Evolutionary conservation across 2,329 filamentous ascomycete species (phyloP).

Genomic region (Mycosphaerella arachidis): DNA sequence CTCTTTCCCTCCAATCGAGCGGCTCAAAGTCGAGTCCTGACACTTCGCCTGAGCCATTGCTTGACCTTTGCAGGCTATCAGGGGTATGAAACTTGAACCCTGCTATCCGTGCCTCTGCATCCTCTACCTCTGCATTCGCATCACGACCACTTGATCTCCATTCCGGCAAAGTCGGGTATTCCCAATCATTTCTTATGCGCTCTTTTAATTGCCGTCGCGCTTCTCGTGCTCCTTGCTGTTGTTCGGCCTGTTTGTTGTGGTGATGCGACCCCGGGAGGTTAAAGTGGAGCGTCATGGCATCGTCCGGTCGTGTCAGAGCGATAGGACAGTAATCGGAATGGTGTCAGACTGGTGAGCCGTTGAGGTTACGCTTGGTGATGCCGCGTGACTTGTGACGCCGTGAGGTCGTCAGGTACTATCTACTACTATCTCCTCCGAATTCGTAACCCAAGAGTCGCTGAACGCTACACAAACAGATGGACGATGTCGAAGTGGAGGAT

Average conservation of each 20-base stretch:
- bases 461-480: neutral
- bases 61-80: slow-evolving; percentile 1
- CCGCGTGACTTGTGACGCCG: neutral
- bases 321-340: neutral
- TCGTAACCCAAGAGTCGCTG: neutral
- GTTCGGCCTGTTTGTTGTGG: slow-evolving; percentile 28
- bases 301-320: neutral
- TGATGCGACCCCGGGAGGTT: slow-evolving; percentile 25
- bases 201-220: slow-evolving; percentile 41
- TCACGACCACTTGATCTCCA: slow-evolving; percentile 18
- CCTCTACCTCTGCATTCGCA: slow-evolving; percentile 14
- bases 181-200: slow-evolving; percentile 44
- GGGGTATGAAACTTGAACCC: slow-evolving; percentile 29
- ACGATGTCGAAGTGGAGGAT: neutral
- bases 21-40: slow-evolving; percentile 32
- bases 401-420: neutral
- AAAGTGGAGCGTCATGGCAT: slow-evolving; percentile 29
- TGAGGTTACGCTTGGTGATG: neutral
- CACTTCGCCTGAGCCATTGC: neutral
- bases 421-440: neutral
- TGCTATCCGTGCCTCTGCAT: slow-evolving; percentile 22
- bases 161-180: slow-evolving; percentile 36
- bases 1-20: slow-evolving; percentile 42
- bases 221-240: slow-evolving; percentile 40
- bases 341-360: neutral